These are phyloP conservation scores for Athelia psychrophila DNA, from an alignment of 1,284 basidiomycete genomes.

Conservation along the genomic window DNA sequence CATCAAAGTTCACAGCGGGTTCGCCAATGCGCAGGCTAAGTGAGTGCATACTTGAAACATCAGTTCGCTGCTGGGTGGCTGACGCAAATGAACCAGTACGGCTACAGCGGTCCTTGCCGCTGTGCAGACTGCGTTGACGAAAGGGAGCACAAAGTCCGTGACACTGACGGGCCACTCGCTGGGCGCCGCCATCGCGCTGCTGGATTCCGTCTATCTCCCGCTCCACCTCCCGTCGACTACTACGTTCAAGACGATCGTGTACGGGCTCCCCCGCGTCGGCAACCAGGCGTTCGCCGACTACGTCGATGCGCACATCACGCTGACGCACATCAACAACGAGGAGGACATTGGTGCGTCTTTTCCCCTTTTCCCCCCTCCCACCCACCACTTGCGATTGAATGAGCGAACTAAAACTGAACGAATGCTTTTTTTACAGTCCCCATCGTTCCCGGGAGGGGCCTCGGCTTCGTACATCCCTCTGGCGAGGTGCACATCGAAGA, in stretches of 20 bases:
- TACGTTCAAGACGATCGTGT: constrained; percentile 38
- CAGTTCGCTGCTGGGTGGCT: too few species aligned
- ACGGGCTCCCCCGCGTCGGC: constrained; percentile 48
- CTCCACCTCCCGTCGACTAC: constrained; percentile 36
- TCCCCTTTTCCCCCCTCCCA: too few species aligned
- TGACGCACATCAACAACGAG: constrained; percentile 52
- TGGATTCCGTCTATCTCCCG: constrained; percentile 48
- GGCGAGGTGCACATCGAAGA: constrained; percentile 62
- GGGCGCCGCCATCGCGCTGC: constrained; percentile 43
- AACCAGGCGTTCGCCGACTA: constrained; percentile 60
- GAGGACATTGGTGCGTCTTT: constrained; percentile 28
- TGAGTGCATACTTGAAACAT: too few species aligned
- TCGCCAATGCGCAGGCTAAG: not conserved
- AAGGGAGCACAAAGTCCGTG: constrained; percentile 24
- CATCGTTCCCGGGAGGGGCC: constrained; percentile 44
- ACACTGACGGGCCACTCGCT: constrained; percentile 38
- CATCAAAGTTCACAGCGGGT: constrained; percentile 1
- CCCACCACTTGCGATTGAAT: too few species aligned
- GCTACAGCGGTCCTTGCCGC: constrained; percentile 33
- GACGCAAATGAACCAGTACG: constrained; percentile 27
- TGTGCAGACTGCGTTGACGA: constrained; percentile 28
- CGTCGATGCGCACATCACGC: constrained; percentile 40
- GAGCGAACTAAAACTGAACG: too few species aligned
- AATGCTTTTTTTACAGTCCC: constrained; percentile 31
- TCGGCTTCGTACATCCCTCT: constrained; percentile 53